Percentiles rank a stretch among this genome's conserved stretches.
These are phyloP conservation scores for Dothistroma pini DNA, from an alignment of 2,329 filamentous ascomycete genomes.

Conservation along the genomic window DNA sequence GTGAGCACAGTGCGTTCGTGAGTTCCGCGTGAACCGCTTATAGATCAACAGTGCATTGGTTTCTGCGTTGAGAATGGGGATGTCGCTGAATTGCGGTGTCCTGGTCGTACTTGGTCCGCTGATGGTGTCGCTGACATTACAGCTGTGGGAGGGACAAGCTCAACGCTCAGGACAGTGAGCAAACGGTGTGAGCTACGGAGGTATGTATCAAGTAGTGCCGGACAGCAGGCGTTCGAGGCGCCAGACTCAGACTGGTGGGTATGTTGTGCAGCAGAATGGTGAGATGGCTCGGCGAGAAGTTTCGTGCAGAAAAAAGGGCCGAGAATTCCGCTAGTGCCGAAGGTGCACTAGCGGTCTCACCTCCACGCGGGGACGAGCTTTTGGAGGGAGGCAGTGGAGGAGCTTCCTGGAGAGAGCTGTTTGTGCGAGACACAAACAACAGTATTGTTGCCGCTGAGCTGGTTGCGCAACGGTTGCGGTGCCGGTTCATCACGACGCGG, in stretches of 20 bases:
- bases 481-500: no score
- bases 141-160: background rate
- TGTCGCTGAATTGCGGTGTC: background rate
- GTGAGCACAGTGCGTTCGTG: background rate
- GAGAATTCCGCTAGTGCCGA: no score
- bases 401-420: no score
- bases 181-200: background rate
- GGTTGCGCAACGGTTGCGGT: no score
- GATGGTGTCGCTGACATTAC: background rate
- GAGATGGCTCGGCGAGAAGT: background rate
- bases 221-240: background rate
- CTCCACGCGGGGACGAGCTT: no score
- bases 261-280: background rate
- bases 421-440: no score
- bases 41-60: background rate
- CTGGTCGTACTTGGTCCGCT: background rate
- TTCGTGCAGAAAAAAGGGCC: background rate
- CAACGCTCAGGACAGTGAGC: background rate
- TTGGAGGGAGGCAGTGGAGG: no score
- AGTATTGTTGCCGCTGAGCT: no score
- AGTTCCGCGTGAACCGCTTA: background rate
- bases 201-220: background rate
- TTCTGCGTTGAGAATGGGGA: background rate
- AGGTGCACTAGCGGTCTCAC: no score
- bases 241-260: no score